Evolutionary conservation across 2,329 filamentous ascomycete species (phyloP).

Genomic region (Penicillium concentricum): DNA sequence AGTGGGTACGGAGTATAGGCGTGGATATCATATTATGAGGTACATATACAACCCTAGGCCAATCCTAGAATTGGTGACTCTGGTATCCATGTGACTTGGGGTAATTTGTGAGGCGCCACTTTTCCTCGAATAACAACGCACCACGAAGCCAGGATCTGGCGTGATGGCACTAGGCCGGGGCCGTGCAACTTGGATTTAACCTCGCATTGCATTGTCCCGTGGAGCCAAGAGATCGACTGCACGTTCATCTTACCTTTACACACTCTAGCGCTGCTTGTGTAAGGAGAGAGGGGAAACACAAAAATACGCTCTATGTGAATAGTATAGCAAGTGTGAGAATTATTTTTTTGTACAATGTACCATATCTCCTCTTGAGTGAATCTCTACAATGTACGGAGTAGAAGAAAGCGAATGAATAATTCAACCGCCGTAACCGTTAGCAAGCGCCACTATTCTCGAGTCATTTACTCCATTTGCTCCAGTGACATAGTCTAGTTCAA

Average conservation of each 20-base stretch:
- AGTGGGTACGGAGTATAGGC: not conserved
- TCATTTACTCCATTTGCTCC: not conserved
- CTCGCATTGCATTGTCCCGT: conserved; percentile 30
- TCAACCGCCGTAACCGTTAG: conserved; percentile 3
- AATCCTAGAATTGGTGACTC: not conserved
- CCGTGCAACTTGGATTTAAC: conserved; percentile 28
- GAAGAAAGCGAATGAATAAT: not conserved
- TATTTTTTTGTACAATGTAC: not conserved
- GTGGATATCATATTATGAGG: not conserved
- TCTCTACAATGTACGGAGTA: too few relatives aligned
- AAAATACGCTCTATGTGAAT: too few relatives aligned
- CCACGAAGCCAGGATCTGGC: conserved; percentile 19
- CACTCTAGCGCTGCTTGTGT: conserved; percentile 7
- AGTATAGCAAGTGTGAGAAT: too few relatives aligned
- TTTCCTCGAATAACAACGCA: conserved; percentile 15
- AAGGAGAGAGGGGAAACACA: not conserved
- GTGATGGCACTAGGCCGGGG: conserved; percentile 8
- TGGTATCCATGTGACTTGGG: conserved; percentile 3
- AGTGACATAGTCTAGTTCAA: not conserved
- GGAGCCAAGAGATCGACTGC: conserved; percentile 27
- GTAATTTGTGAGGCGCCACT: conserved; percentile 5
- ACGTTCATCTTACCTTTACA: conserved; percentile 24
- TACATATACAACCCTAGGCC: not conserved
- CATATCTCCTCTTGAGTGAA: not conserved
- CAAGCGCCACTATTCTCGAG: conserved; percentile 5